Evolutionary conservation across 2,329 filamentous ascomycete genomes (phyloP).

Genomic region (Phialophora macrospora): DNA sequence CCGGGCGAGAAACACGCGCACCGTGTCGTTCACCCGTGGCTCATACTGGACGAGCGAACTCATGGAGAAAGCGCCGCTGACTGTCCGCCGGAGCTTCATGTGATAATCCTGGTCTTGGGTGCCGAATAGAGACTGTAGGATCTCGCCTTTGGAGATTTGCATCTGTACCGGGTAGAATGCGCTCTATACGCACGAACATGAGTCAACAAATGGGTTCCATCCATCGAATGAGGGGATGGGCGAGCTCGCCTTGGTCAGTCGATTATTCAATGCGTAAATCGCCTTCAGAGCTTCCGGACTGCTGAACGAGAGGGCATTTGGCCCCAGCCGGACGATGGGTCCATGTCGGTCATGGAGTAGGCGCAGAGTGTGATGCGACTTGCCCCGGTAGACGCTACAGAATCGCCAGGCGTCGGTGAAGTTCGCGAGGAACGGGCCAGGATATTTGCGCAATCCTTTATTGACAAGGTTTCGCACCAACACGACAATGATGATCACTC

Average conservation of each 20-base stretch:
- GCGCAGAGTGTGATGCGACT: background rate
- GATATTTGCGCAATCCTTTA: background rate
- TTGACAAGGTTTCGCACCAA: background rate
- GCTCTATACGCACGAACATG: constrained; percentile 55
- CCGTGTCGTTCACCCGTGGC: constrained; percentile 76
- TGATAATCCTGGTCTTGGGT: constrained; percentile 75
- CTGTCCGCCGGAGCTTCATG: constrained; percentile 71
- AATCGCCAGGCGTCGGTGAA: background rate
- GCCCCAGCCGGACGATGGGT: constrained; percentile 74
- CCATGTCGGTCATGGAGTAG: constrained; percentile 71
- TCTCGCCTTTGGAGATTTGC: constrained; percentile 69
- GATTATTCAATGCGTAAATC: constrained; percentile 83
- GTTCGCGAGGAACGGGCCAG: background rate
- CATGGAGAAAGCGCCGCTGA: constrained; percentile 69
- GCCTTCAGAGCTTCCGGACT: constrained; percentile 72
- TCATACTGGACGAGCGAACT: constrained; percentile 51
- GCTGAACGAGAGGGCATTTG: constrained; percentile 73
- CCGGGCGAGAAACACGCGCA: constrained; percentile 69
- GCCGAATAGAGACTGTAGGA: constrained; percentile 74
- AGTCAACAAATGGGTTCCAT: background rate
- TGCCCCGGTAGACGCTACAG: background rate
- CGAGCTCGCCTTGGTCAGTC: constrained; percentile 67
- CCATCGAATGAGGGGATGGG: background rate
- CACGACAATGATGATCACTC: background rate
- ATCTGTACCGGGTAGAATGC: constrained; percentile 81